Evolutionary conservation across 768 basidiomycete species (phyloP).

Genomic region (Multifurca ochricompacta): DNA sequence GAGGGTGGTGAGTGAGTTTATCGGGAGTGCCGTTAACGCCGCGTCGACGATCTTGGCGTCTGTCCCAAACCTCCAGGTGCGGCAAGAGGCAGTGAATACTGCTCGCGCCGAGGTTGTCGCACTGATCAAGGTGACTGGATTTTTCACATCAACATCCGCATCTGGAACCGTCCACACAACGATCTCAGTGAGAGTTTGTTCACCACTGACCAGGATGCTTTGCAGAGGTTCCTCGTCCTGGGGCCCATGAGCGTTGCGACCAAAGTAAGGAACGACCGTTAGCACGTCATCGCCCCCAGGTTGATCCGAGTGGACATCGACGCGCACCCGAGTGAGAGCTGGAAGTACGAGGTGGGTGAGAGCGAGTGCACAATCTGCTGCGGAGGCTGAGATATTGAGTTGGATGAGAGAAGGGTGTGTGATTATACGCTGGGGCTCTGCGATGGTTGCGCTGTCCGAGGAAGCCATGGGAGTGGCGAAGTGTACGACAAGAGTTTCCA

Average conservation of each 20-base stretch:
- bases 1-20: background rate
- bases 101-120: background rate
- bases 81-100: background rate
- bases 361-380: background rate
- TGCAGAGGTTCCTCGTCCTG: background rate
- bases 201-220: background rate
- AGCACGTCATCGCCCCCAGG: background rate
- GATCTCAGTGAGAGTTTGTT: background rate
- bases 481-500: too few relatives aligned
- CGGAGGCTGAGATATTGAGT: background rate
- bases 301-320: background rate
- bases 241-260: background rate
- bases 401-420: background rate
- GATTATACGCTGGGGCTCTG: too few relatives aligned
- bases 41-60: background rate
- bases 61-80: background rate
- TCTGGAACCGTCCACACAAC: background rate
- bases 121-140: background rate
- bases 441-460: too few relatives aligned
- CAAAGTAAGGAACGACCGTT: background rate
- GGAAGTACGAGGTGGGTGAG: slow-evolving; percentile 5
- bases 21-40: background rate
- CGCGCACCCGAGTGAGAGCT: background rate
- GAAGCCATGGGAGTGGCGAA: too few relatives aligned
- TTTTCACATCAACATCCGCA: background rate